A percentile compares a stretch with the other conserved stretches of the same genome.
Conservation (phyloP, 2,329 filamentous ascomycete species). For the Intubia oerlemansii region DNA sequence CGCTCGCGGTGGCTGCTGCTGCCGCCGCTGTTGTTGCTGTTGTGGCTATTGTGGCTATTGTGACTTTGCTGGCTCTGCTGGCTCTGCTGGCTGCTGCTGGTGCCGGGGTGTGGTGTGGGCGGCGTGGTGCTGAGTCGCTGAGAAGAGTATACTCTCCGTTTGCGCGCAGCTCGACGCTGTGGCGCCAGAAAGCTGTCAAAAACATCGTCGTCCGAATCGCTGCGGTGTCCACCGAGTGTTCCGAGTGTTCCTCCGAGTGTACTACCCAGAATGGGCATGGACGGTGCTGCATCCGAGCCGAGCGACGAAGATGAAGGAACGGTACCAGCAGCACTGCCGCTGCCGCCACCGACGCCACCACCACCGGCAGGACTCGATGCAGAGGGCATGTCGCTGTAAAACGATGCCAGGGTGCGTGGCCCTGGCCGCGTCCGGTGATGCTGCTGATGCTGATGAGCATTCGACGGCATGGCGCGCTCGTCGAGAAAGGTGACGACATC, state of each 20-base stretch:
- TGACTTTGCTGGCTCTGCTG: background rate
- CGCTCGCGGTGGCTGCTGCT: slow-evolving; percentile 14
- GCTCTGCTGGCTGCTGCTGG: slow-evolving; percentile 32
- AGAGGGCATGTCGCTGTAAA: slow-evolving; percentile 7
- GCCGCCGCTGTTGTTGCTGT: slow-evolving; percentile 15
- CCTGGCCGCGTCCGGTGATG: too few relatives aligned
- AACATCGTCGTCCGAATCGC: slow-evolving; percentile 44
- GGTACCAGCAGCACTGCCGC: too few relatives aligned
- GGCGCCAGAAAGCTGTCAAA: slow-evolving; percentile 34
- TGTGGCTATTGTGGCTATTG: too few relatives aligned
- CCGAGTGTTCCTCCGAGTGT: too few relatives aligned
- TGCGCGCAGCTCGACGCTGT: slow-evolving; percentile 17
- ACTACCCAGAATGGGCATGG: too few relatives aligned
- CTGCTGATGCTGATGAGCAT: too few relatives aligned
- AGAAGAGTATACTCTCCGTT: slow-evolving; percentile 21
- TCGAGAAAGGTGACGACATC: slow-evolving; percentile 41
- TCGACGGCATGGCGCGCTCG: slow-evolving; percentile 24
- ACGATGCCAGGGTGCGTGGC: slow-evolving; percentile 15
- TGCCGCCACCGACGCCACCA: slow-evolving; percentile 6
- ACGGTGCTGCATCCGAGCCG: too few relatives aligned
- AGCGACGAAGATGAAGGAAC: too few relatives aligned
- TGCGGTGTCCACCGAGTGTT: too few relatives aligned
- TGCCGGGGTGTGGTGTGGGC: slow-evolving; percentile 10
- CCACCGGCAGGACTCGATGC: too few relatives aligned
- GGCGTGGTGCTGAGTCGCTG: too few relatives aligned